phyloP scores from a whole-genome alignment of 768 basidiomycete genomes.

The Galerina sulciceps region DNA sequence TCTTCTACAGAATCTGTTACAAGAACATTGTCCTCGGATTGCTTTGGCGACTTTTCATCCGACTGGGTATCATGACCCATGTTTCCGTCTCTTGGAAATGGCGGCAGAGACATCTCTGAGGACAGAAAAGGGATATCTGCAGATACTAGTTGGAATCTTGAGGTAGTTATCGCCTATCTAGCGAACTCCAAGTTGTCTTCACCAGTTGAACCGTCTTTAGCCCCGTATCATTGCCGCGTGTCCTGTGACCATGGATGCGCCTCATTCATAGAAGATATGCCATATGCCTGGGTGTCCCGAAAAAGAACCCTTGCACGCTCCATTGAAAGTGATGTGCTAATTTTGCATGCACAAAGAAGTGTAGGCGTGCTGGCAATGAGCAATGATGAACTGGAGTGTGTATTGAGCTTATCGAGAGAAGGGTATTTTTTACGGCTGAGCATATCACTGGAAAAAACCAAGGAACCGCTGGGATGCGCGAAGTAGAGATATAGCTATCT shows the following conservation, averaged over 20 bases:
- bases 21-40: background rate
- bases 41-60: conserved; percentile 1
- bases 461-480: too few relatives aligned
- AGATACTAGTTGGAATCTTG: background rate
- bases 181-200: background rate
- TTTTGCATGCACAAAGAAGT: conserved; percentile 1
- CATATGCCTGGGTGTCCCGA: conserved; percentile 1
- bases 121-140: background rate
- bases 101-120: conserved; percentile 7
- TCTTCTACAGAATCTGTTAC: background rate
- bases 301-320: conserved; percentile 1
- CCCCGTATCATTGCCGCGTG: conserved; percentile 1
- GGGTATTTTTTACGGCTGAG: too few relatives aligned
- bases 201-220: background rate
- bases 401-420: too few relatives aligned
- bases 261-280: background rate
- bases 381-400: too few relatives aligned
- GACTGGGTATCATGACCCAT: background rate
- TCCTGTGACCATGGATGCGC: conserved; percentile 5
- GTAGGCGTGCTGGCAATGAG: background rate
- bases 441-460: too few relatives aligned
- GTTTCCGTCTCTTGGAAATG: background rate
- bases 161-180: background rate
- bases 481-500: too few relatives aligned
- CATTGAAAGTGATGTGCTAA: background rate